phyloP scores from a whole-genome alignment of 768 basidiomycete genomes.

The Dentipellis fragilis region DNA sequence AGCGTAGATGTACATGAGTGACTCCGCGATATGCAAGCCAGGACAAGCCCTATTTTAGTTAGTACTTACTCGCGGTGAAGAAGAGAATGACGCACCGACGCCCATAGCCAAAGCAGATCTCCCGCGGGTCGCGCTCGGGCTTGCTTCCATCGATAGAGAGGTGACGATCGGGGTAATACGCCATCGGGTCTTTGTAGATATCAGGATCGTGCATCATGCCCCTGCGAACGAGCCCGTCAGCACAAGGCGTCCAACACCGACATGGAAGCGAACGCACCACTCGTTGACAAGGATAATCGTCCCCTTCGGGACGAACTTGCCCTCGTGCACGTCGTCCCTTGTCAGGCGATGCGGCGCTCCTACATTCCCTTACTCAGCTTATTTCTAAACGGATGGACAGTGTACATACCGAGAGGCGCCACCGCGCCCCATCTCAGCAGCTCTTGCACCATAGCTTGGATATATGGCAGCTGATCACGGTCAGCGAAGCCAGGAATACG shows the following conservation, averaged over 20 bases:
- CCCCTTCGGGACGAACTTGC: conserved; percentile 28
- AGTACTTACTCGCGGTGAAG: too few relatives aligned
- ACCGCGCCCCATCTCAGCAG: conserved; percentile 16
- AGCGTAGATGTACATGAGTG: conserved; percentile 11
- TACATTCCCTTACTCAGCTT: neutral
- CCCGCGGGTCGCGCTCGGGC: conserved; percentile 14
- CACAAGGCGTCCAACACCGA: neutral
- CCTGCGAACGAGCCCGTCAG: conserved; percentile 10
- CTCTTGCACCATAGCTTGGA: conserved; percentile 14
- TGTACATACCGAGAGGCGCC: conserved; percentile 9
- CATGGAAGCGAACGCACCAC: conserved; percentile 17
- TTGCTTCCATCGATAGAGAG: conserved; percentile 9
- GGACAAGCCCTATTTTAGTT: conserved; percentile 15
- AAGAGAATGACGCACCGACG: conserved; percentile 12
- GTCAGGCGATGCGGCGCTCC: conserved; percentile 26
- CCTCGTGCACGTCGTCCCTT: conserved; percentile 27
- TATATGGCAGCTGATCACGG: conserved; percentile 14
- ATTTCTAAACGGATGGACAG: neutral
- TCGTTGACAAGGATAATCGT: conserved; percentile 25
- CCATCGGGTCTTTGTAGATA: conserved; percentile 18
- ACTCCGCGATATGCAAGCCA: conserved; percentile 12
- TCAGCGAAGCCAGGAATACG: conserved; percentile 13
- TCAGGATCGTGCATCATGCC: conserved; percentile 20
- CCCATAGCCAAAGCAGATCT: conserved; percentile 18
- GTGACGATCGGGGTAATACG: conserved; percentile 23